Base-by-base conservation (phyloP, 495 filamentous ascomycete genomes). In the Penicillium antarcticum region DNA sequence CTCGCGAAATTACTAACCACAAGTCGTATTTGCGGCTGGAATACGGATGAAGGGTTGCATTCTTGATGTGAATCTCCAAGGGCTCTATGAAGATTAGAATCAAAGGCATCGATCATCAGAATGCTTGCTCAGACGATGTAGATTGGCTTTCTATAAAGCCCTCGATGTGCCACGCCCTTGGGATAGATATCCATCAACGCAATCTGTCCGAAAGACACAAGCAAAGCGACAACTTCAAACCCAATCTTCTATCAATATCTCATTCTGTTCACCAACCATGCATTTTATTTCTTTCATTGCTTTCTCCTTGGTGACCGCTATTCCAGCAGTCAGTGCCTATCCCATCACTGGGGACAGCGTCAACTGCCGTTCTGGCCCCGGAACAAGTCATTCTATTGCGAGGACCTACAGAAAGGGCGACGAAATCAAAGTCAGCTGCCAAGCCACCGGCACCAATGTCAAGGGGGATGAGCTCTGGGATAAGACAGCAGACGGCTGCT, bases 401-500 rank as follows among this genome's bases (percentile, higher is more conserved):
- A 55, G 45, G 23, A 29, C 46, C 23, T 58, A 58, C 46, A 58
- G 51, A 21, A 45, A 34, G 9, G 24, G 46, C 33, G 40, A 51
- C 5, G 46, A 58, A 2, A 37, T 58, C 42, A 39, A 21, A 14
- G 26, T 55, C 14, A 36, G 47, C 31, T 58, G 56, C 52, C 56
- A 58, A 18, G 47, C 43, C 10, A 18, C 46, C 9, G 56, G 52
- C 32, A 51, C 43, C 21, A 19, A 37, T 2, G 21, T 58, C 37
- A 51, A 24, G 2, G 56, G 56, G 13, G 47, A 58, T 23, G 26
- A 46, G n/a, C 42, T 58, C 37, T 58, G 56, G 56, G 56, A 55
- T 42, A 58, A 58, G 18, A 58, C 56, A 13, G 48, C 56, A 4
- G 56, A 55, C 33, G 42, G 42, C 37, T 58, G 56, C 42, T 58